These are phyloP conservation scores for Tripterygium wilfordii DNA, from an alignment of 177 flowering plant species.

Conservation along the genomic window DNA sequence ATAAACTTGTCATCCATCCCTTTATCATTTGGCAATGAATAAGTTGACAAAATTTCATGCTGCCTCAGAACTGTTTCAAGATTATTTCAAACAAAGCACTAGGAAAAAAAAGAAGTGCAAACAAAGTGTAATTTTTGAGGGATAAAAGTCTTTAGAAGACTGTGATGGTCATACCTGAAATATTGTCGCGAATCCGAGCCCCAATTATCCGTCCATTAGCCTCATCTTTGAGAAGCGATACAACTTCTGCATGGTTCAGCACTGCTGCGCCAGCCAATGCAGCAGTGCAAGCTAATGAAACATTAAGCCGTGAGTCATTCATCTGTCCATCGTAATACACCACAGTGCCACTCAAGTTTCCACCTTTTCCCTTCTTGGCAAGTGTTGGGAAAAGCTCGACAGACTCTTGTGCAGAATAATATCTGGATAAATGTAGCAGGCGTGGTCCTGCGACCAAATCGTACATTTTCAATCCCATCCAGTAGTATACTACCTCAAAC, in stretches of 20 bases:
- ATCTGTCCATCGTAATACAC: constrained; percentile 99
- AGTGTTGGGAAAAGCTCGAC: constrained; percentile 94
- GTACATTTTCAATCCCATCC: constrained; percentile 91
- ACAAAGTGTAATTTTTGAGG: too few species aligned
- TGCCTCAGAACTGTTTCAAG: too few species aligned
- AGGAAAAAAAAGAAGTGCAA: background rate
- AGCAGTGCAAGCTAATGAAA: constrained; percentile 90
- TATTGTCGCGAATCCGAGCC: constrained; percentile 70
- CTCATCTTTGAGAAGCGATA: constrained; percentile 77
- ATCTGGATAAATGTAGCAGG: constrained; percentile 84
- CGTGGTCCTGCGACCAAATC: constrained; percentile 91
- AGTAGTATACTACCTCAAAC: constrained; percentile 93
- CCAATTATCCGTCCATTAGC: constrained; percentile 59
- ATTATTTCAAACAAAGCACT: too few species aligned
- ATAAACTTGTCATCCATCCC: too few species aligned
- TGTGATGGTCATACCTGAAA: constrained; percentile 74
- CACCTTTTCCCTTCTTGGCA: constrained; percentile 60
- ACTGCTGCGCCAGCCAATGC: constrained; percentile 97
- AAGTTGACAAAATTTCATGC: too few species aligned
- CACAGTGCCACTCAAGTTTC: constrained; percentile 86
- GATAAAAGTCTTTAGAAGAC: background rate
- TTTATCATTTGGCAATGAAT: too few species aligned
- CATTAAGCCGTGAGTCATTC: constrained; percentile 95
- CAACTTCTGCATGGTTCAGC: constrained; percentile 95
- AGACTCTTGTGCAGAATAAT: constrained; percentile 88